Evolutionary conservation across 805 yeast species (phyloP), one percentile per base, ranked within the genome.

Genomic region (Grigorovia yakushimaensis): DNA sequence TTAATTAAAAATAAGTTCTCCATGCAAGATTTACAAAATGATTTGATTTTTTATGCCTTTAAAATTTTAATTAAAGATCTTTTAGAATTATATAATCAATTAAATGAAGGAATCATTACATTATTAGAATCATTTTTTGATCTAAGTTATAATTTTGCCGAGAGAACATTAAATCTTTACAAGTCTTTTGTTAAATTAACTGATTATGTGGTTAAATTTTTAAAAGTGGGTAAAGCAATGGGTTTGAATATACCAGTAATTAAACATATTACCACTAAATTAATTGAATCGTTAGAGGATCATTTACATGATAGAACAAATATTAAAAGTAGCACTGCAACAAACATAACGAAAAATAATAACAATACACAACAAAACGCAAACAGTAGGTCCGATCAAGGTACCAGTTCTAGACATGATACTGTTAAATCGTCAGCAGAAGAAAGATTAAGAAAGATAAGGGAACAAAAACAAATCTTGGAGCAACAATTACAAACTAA

Each of bases 31-130:
- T 78, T 88, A 47, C 82, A 80, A 54, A 89, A 88, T 65, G 97
- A 91, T 61, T 76, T 93, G 42, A 35, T 52, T 13, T 68, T 87
- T 19, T 84, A 89, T 37, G 84, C 91, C 24, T 93, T 91, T 70
- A 73, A 95, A 48, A 72, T 91, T 66, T 73, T 93, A 42, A 95
- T 91, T 18, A 84, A 84, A 56, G 98, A 93, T 64, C 72, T 91
- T 51, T 72, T 93, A 53, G 77, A 86, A 1, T 69, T 91, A 39
- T 94, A 87, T 67, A 96, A 91, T 67, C 81, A 84, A 43, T 70
- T 91, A 54, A 93, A 93, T 67, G 98, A 93, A 67, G 98, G 97
- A 35, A 95, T 93, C 20, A 89, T 93, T 55, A 91, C 88, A 57
- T 68, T 93, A 41, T 74, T 93, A 51, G 98, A 93, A 65, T 94